Evolutionary conservation across 768 basidiomycete genomes (phyloP).

Genomic region (Trametes punicea): DNA sequence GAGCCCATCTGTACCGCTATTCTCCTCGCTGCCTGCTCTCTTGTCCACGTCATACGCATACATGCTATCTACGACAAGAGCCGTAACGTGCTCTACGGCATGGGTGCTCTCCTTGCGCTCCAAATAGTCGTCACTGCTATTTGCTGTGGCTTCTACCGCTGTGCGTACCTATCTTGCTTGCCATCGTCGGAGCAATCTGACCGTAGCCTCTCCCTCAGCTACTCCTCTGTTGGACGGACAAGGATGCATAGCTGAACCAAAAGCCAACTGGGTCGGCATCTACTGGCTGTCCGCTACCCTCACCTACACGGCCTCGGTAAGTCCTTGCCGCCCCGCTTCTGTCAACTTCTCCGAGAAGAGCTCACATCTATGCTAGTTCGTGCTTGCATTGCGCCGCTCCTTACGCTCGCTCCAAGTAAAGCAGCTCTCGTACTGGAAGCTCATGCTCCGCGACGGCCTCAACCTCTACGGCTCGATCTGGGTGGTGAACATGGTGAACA

Average conservation of each 20-base stretch:
- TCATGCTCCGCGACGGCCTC: constrained; percentile 87
- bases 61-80: constrained; percentile 75
- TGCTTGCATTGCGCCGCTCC: constrained; percentile 58
- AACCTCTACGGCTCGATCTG: constrained; percentile 83
- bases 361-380: constrained; percentile 38
- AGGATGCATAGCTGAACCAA: constrained; percentile 84
- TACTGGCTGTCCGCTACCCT: constrained; percentile 82
- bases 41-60: constrained; percentile 73
- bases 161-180: constrained; percentile 36
- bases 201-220: constrained; percentile 34
- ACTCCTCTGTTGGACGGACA: constrained; percentile 72
- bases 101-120: constrained; percentile 58
- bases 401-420: constrained; percentile 55
- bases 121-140: constrained; percentile 74
- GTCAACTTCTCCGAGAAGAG: not conserved
- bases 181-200: constrained; percentile 1
- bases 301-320: constrained; percentile 66
- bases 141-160: constrained; percentile 74
- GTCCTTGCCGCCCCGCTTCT: constrained; percentile 19
- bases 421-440: constrained; percentile 67
- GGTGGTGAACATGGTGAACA: constrained; percentile 77
- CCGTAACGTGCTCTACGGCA: constrained; percentile 47
- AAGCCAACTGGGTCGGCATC: constrained; percentile 76
- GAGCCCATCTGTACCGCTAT: constrained; percentile 85
- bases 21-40: constrained; percentile 70